A percentile compares a stretch with the other conserved stretches of the same genome.
phyloP scores from a whole-genome alignment of 768 basidiomycete species.

The Leucocoprinus sp. region DNA sequence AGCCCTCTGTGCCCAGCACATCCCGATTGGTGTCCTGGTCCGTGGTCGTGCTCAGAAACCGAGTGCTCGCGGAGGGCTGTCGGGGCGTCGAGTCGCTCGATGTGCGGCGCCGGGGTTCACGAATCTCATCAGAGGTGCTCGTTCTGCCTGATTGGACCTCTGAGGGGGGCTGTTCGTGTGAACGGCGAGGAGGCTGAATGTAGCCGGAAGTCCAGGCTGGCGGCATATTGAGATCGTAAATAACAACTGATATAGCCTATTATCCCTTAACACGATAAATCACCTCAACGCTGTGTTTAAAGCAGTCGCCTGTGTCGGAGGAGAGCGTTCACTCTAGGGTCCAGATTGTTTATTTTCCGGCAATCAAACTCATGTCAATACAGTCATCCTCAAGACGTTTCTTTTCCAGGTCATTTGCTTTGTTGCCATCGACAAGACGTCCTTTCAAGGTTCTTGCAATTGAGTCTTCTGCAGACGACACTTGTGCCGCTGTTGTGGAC shows the following conservation, averaged over 20 bases:
- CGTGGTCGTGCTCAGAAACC: slow-evolving; percentile 23
- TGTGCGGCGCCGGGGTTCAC: slow-evolving; percentile 30
- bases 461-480: slow-evolving; percentile 91
- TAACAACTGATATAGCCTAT: neutral
- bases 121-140: slow-evolving; percentile 26
- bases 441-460: slow-evolving; percentile 63
- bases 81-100: slow-evolving; percentile 45
- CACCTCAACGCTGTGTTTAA: neutral
- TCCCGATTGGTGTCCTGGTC: slow-evolving; percentile 27
- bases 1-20: slow-evolving; percentile 22
- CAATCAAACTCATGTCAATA: slow-evolving; percentile 8
- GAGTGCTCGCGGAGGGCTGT: slow-evolving; percentile 32
- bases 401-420: neutral
- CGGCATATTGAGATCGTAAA: slow-evolving; percentile 6
- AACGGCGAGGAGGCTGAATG: slow-evolving; percentile 27
- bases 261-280: neutral
- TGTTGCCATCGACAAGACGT: slow-evolving; percentile 12
- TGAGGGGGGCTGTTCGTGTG: slow-evolving; percentile 29
- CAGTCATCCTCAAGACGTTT: slow-evolving; percentile 1
- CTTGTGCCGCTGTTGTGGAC: slow-evolving; percentile 81
- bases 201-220: slow-evolving; percentile 22
- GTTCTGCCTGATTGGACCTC: slow-evolving; percentile 24
- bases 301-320: neutral
- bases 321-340: neutral
- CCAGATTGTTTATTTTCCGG: neutral